Percentiles rank a stretch among this genome's conserved stretches.
phyloP scores from a whole-genome alignment of 768 basidiomycete genomes.

The Glaciozyma antarctica region DNA sequence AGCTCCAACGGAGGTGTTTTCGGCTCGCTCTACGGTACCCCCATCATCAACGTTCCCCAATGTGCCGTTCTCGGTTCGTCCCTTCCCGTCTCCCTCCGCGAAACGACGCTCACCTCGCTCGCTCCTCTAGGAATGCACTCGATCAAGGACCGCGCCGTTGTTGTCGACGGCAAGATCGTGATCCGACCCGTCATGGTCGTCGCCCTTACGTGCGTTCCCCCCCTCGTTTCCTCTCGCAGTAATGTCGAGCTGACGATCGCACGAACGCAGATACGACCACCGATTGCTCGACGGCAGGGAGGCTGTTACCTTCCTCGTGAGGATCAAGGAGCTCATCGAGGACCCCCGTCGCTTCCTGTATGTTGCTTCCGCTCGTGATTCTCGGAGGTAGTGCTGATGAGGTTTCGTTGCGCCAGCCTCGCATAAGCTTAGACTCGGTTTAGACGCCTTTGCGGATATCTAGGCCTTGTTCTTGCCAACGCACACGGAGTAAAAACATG shows the following conservation, averaged over 20 bases:
- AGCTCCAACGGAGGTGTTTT: constrained; percentile 99
- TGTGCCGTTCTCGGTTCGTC: constrained; percentile 72
- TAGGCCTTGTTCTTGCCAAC: too few species aligned
- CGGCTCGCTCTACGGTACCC: constrained; percentile 93
- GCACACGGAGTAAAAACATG: too few species aligned
- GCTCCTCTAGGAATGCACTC: constrained; percentile 67
- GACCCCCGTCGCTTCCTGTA: constrained; percentile 51
- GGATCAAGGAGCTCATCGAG: constrained; percentile 86
- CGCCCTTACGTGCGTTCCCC: constrained; percentile 33
- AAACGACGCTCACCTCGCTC: constrained; percentile 1
- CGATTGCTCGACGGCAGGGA: constrained; percentile 90
- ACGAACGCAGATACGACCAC: constrained; percentile 75
- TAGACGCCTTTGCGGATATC: too few species aligned
- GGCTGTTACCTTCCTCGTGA: constrained; percentile 93
- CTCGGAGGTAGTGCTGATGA: not conserved
- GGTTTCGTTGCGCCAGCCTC: not conserved
- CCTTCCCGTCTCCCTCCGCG: constrained; percentile 12
- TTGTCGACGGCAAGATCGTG: constrained; percentile 88
- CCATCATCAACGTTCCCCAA: constrained; percentile 96
- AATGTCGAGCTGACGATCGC: not conserved
- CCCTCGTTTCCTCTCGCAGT: too few species aligned
- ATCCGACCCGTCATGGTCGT: constrained; percentile 95
- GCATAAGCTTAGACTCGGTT: too few species aligned
- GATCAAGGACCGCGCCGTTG: constrained; percentile 72
- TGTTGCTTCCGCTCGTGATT: not conserved